Base-by-base conservation (phyloP, 306 rosid genomes). In the Lathyrus sativus region DNA sequence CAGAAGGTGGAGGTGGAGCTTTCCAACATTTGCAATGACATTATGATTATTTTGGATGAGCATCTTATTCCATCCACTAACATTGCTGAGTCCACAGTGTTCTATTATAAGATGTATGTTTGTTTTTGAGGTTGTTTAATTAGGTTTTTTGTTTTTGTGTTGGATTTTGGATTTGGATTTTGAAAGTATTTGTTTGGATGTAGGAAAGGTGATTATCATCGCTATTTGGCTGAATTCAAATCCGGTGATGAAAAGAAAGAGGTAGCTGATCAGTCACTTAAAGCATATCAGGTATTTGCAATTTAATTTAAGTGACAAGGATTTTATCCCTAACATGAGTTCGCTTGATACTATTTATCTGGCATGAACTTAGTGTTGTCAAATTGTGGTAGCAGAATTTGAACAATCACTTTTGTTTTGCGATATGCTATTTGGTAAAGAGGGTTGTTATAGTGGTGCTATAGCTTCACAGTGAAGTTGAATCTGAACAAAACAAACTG, bases 31-130 rank as follows among this genome's bases (percentile, higher is more conserved):
- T 81, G 82, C 76, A 64, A 58, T 68, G 85, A 77, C 67, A 81
- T 81, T 42, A 73, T 68, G 85, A 81, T 77, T 29, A 4, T 81
- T 44, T 67, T 76, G 14, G 81, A 81, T 64, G 85, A 81, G 71
- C 85, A 81, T 76, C 85, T 76, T 64, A 81, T 81, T 17, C 82
- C 85, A 14, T 81, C 85, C 24, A 73, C 79, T 63, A 73, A 57
- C 59, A 5, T 73, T 58, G 57, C 70, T 0, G 81, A 76, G 59
- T 72, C 84, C 31, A 72, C 72, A 0, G 73, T 80, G 49, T 80
- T 76, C 60, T 81, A 81, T 60, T 76, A 77, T 73, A 77, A 81
- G 71, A 81, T 81, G 85, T 81, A 76, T 49, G 79, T 17, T 8
- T 29, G 8, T 51, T 65, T 71, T 14, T 11, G 49, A 9, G 49